A percentile compares a stretch with the other conserved stretches of the same genome.
Conservation (phyloP, 208 protist species). For the Trypanosoma rangeli region DNA sequence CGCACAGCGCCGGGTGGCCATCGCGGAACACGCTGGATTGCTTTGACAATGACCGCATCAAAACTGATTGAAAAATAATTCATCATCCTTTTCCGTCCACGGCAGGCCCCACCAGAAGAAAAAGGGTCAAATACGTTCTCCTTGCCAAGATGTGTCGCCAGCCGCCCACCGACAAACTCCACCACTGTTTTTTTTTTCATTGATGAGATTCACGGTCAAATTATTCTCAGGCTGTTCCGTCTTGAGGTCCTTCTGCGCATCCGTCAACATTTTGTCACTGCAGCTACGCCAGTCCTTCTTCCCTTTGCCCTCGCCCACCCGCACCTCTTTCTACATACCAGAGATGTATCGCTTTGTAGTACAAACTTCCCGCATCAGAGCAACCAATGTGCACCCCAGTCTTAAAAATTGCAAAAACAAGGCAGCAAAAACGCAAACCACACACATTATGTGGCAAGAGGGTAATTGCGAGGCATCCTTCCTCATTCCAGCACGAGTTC, state of each 20-base stretch:
- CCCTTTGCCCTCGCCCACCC: neutral
- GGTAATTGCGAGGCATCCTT: neutral
- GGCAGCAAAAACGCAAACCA: neutral
- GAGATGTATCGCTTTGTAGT: neutral
- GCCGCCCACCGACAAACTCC: constrained; percentile 44
- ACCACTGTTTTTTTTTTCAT: constrained; percentile 47
- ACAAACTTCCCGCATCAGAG: neutral
- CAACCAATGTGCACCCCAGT: neutral
- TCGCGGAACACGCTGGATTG: constrained; percentile 54
- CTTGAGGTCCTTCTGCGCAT: neutral
- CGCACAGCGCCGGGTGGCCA: constrained; percentile 41
- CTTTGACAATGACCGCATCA: constrained; percentile 45
- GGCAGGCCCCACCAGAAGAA: constrained; percentile 32
- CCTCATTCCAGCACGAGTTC: neutral
- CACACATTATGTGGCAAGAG: neutral
- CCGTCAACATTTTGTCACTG: neutral
- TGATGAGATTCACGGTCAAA: constrained; percentile 36
- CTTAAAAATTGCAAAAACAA: neutral
- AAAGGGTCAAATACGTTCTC: constrained; percentile 57
- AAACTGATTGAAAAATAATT: constrained; percentile 79
- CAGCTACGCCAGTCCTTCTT: neutral
- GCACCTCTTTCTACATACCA: neutral
- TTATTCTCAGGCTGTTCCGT: neutral
- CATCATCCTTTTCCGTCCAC: constrained; percentile 40
- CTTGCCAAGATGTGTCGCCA: constrained; percentile 33